Conservation (phyloP, 75 land plant species). For the Sequoia sempervirens region DNA sequence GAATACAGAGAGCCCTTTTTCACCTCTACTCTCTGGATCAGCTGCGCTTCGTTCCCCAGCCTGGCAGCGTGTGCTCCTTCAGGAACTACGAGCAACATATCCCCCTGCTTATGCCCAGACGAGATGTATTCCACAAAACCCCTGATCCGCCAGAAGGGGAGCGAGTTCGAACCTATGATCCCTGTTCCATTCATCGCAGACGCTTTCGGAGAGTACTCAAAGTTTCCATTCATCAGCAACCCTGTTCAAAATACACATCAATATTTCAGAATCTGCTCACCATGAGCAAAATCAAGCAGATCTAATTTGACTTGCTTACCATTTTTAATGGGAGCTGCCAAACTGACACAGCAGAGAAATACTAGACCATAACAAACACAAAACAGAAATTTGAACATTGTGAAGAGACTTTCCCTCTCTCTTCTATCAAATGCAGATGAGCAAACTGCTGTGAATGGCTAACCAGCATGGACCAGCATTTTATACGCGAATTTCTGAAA, state of each 20-base stretch:
- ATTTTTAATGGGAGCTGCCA: background rate
- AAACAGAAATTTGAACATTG: background rate
- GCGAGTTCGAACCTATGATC: conserved; percentile 7
- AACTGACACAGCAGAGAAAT: background rate
- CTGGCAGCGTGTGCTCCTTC: conserved; percentile 45
- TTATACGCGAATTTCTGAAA: too few species aligned
- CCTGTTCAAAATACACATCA: conserved; percentile 5
- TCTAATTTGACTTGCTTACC: background rate
- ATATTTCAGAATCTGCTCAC: background rate
- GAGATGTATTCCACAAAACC: conserved; percentile 49
- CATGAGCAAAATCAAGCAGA: background rate
- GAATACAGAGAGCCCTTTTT: conserved; percentile 38
- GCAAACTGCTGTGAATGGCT: too few species aligned
- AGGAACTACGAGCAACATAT: conserved; percentile 58
- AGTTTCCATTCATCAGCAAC: conserved; percentile 34
- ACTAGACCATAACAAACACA: background rate
- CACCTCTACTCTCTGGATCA: conserved; percentile 33
- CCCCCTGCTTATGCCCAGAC: conserved; percentile 47
- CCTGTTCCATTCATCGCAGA: conserved; percentile 33
- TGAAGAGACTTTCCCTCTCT: too few species aligned
- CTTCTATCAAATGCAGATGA: too few species aligned
- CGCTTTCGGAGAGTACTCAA: conserved; percentile 26
- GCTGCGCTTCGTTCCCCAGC: conserved; percentile 56
- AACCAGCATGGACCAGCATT: too few species aligned
- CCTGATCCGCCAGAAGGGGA: conserved; percentile 7